These are phyloP conservation scores for Tripterygium wilfordii DNA, from an alignment of 177 flowering plant species.

Conservation along the genomic window DNA sequence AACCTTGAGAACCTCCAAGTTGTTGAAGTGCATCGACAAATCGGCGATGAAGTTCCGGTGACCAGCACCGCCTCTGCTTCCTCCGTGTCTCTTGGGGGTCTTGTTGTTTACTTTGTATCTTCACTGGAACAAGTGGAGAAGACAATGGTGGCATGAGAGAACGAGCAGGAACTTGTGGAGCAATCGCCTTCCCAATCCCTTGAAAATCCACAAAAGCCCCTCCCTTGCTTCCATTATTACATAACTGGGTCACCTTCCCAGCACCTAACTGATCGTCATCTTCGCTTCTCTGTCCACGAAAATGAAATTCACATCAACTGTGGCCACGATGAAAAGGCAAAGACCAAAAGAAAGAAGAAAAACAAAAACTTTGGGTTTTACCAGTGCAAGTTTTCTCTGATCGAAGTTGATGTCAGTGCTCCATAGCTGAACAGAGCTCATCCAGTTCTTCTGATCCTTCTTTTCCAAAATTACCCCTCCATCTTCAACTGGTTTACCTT, in stretches of 20 bases:
- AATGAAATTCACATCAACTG: background rate
- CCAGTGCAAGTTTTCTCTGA: background rate
- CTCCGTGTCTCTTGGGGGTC: slow-evolving; percentile 15
- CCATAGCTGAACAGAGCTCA: slow-evolving; percentile 50
- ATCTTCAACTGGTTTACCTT: slow-evolving; percentile 7
- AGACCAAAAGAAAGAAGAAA: background rate
- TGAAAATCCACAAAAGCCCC: slow-evolving; percentile 21
- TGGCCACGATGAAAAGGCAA: too few relatives aligned
- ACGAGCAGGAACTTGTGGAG: slow-evolving; percentile 10
- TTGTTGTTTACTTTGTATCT: slow-evolving; percentile 1
- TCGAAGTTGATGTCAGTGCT: slow-evolving; percentile 7
- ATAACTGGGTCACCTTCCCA: slow-evolving; percentile 6
- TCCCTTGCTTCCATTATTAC: slow-evolving; percentile 13
- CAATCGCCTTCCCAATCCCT: background rate
- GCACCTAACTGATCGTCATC: slow-evolving; percentile 13
- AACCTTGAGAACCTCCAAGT: slow-evolving; percentile 63
- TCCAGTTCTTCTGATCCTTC: slow-evolving; percentile 43
- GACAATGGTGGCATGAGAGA: slow-evolving; percentile 16
- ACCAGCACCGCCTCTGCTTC: slow-evolving; percentile 61
- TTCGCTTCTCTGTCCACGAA: slow-evolving; percentile 13
- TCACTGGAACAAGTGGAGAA: background rate
- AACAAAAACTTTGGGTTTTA: too few relatives aligned
- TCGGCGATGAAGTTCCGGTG: slow-evolving; percentile 50
- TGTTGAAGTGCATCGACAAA: slow-evolving; percentile 45
- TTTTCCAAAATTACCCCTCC: slow-evolving; percentile 9